Evolutionary conservation across 495 filamentous ascomycete species (phyloP).

Genomic region (Ramalina peruviana): DNA sequence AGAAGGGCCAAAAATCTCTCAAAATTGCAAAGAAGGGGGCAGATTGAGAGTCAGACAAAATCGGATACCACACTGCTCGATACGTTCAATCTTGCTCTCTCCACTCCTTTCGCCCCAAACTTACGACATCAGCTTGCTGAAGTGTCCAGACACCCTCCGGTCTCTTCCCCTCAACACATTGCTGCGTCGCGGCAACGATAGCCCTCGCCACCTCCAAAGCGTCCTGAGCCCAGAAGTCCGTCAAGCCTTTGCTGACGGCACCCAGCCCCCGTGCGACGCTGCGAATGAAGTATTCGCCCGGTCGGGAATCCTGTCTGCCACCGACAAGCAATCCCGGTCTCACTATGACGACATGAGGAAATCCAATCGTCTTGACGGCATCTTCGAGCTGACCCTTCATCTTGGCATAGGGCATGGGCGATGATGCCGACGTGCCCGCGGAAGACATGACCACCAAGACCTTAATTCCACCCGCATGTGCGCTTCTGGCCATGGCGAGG

Average conservation of each 20-base stretch:
- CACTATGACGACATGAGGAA: conserved; percentile 60
- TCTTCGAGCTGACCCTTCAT: conserved; percentile 81
- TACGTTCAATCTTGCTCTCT: background rate
- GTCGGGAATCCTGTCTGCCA: conserved; percentile 42
- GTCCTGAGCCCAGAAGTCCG: conserved; percentile 62
- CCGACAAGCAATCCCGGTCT: conserved; percentile 67
- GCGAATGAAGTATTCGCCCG: conserved; percentile 28
- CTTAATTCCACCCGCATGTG: conserved; percentile 46
- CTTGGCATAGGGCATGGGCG: conserved; percentile 39
- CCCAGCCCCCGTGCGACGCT: conserved; percentile 36
- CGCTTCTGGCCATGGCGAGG: conserved; percentile 50
- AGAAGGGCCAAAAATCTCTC: no score
- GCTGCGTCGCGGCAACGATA: conserved; percentile 43
- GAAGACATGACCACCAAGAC: conserved; percentile 58
- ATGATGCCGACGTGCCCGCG: conserved; percentile 32
- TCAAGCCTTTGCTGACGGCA: conserved; percentile 37
- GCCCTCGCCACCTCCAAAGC: conserved; percentile 60
- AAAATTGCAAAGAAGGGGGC: no score
- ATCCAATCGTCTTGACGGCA: conserved; percentile 51
- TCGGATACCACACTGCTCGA: no score
- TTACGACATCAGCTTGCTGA: conserved; percentile 21
- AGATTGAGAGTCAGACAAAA: no score
- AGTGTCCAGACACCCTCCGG: conserved; percentile 19
- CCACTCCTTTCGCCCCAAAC: conserved; percentile 18
- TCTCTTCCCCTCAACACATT: conserved; percentile 14